Evolutionary conservation across 192 early-diverging fungal genomes (phyloP).

Genomic region (Coemansia asiatica): DNA sequence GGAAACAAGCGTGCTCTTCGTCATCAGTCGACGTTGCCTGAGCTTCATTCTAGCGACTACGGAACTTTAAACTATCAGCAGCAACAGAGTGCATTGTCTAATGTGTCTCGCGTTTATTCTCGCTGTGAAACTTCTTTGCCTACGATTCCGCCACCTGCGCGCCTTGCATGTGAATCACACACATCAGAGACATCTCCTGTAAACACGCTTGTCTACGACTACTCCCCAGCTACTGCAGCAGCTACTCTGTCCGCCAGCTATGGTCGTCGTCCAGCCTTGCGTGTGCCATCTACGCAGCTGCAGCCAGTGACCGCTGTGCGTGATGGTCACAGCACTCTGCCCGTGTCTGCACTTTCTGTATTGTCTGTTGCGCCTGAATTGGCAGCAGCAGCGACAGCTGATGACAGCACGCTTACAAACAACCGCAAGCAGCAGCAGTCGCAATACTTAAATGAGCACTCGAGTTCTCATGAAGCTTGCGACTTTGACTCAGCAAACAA

Average conservation of each 20-base stretch:
- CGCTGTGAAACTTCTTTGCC: slow-evolving; percentile 7
- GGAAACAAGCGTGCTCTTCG: slow-evolving; percentile 16
- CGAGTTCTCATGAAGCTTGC: not conserved
- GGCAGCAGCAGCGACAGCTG: not conserved
- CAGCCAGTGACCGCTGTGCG: not conserved
- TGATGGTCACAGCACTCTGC: slow-evolving; percentile 18
- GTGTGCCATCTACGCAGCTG: slow-evolving; percentile 3
- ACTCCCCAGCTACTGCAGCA: slow-evolving; percentile 16
- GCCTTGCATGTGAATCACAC: slow-evolving; percentile 41
- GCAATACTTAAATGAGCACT: not conserved
- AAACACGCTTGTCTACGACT: slow-evolving; percentile 40
- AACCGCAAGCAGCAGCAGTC: slow-evolving; percentile 7
- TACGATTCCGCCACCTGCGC: slow-evolving; percentile 26
- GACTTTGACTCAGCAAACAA: not conserved
- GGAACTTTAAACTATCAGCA: not conserved
- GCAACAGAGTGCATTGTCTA: not conserved
- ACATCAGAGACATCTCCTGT: slow-evolving; percentile 35
- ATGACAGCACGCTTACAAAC: slow-evolving; percentile 7
- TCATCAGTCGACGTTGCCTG: slow-evolving; percentile 45
- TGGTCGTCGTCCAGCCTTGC: not conserved
- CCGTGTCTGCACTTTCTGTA: slow-evolving; percentile 20
- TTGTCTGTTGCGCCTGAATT: slow-evolving; percentile 9
- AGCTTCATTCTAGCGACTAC: slow-evolving; percentile 1
- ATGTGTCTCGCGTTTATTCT: not conserved
- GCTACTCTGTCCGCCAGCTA: slow-evolving; percentile 10